Evolutionary conservation across 345 rosid species (phyloP), one percentile per base, ranked within the genome.

Genomic region (Salix brachista): DNA sequence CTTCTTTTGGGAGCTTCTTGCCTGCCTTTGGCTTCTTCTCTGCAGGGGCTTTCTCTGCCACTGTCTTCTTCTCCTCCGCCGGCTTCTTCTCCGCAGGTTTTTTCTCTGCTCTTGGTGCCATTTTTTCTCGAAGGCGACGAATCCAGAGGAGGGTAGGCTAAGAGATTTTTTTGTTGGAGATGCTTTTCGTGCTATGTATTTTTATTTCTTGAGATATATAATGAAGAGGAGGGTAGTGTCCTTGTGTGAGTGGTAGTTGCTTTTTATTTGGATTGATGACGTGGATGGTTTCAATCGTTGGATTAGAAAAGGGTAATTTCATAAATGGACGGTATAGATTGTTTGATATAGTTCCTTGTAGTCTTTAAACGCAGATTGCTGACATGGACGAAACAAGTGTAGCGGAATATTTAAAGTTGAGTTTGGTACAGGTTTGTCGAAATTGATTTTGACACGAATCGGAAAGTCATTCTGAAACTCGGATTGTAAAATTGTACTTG

Each of bases 11-110:
- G 1, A 58, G 62, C 62, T 58, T 58, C 62, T 58, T 58, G 26
- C 62, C 62, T 8, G 62, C 62, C 62, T 58, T 58, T 11, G 62
- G 62, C 62, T 58, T 58, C 62, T 58, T 58, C 62, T 58, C 62
- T 58, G 62, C 62, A 9, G 62, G 62, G 28, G 62, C 62, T 23
- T 58, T 58, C 28, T 58, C 62, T 1, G 62, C 62, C 62, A 58
- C 62, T 11, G 62, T 58, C 25, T 58, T 58, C 62, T 58, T 58
- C 62, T 58, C 62, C 12, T 58, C 62, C 2, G 62, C 62, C 28
- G 62, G 62, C 6, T 58, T 58, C 62, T 58, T 58, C 62, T 58
- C 62, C 2, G 62, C 62, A 0, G 62, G 62, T 4, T 58, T 58
- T 2, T 58, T 58, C 62, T 58, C 62, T 0, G 62, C 62, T 58